These are phyloP conservation scores for Fusarium siculi DNA, from an alignment of 2,329 filamentous ascomycete genomes.

Conservation along the genomic window DNA sequence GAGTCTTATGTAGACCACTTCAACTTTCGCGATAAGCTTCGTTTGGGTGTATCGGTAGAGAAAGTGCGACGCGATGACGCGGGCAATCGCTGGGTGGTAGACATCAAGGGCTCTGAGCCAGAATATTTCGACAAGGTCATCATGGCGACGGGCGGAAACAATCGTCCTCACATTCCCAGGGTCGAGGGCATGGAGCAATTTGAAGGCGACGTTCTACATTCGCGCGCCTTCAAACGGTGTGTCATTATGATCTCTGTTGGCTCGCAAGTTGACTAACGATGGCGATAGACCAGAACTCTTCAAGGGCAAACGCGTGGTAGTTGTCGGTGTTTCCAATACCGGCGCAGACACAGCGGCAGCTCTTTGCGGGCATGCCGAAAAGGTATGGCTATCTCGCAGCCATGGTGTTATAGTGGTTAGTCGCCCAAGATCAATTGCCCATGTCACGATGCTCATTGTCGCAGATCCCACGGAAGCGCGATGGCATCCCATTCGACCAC, in stretches of 20 bases:
- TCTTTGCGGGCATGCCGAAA: constrained; percentile 49
- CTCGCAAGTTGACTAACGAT: fast-evolving
- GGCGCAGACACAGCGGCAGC: constrained; percentile 45
- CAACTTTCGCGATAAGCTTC: constrained; percentile 39
- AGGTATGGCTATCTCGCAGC: constrained; percentile 56
- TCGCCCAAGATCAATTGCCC: not conserved
- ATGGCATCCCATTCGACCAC: constrained; percentile 51
- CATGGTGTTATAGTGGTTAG: constrained; percentile 52
- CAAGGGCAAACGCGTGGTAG: constrained; percentile 54
- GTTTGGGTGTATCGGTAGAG: constrained; percentile 40
- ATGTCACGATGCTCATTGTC: not conserved
- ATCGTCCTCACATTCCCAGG: constrained; percentile 48
- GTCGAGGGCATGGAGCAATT: constrained; percentile 52
- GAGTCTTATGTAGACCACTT: constrained; percentile 50
- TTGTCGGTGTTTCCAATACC: constrained; percentile 57
- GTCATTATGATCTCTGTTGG: fast-evolving
- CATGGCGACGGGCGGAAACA: constrained; percentile 50
- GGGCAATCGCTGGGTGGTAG: constrained; percentile 43
- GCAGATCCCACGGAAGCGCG: constrained; percentile 44
- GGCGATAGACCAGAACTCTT: constrained; percentile 45
- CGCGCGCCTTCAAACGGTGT: constrained; percentile 49
- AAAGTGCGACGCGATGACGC: constrained; percentile 33
- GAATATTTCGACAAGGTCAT: constrained; percentile 52
- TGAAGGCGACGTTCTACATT: constrained; percentile 53
- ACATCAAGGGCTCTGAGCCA: constrained; percentile 36